Evolutionary conservation across 148 eudicot species (phyloP).

Genomic region (Oxyria digyna): DNA sequence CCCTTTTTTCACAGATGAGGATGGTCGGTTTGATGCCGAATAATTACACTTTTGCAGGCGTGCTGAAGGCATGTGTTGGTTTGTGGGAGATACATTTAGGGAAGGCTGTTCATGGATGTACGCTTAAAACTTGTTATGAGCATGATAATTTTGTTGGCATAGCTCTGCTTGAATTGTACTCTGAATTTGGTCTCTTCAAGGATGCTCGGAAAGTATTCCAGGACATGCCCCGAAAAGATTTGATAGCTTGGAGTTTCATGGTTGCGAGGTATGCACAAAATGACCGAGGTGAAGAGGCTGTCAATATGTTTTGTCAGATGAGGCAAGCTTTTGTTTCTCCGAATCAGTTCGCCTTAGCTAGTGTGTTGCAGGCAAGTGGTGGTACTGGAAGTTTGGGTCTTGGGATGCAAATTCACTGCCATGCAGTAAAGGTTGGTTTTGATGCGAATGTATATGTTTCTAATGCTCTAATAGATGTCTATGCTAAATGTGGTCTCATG

Average conservation of each 20-base stretch:
- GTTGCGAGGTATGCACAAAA: constrained; percentile 72
- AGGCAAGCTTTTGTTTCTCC: constrained; percentile 46
- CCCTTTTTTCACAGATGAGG: constrained; percentile 44
- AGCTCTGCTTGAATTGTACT: constrained; percentile 65
- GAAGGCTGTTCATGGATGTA: constrained; percentile 46
- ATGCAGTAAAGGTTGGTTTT: constrained; percentile 54
- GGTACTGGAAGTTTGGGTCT: constrained; percentile 22
- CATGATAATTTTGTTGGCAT: constrained; percentile 50
- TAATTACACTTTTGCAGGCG: constrained; percentile 57
- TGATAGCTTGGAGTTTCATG: constrained; percentile 82
- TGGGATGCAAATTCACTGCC: constrained; percentile 57
- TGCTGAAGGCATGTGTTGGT: constrained; percentile 70
- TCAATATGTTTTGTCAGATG: constrained; percentile 52
- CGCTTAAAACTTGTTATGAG: constrained; percentile 51
- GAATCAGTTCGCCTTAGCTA: constrained; percentile 71
- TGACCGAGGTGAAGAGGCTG: constrained; percentile 42
- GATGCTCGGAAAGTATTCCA: constrained; percentile 57
- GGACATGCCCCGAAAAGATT: constrained; percentile 51
- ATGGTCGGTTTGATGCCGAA: constrained; percentile 54
- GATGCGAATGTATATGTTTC: constrained; percentile 43
- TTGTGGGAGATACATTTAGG: constrained; percentile 32
- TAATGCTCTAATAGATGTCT: constrained; percentile 79
- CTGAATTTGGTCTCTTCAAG: constrained; percentile 40
- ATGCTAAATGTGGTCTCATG: constrained; percentile 73
- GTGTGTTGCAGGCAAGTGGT: constrained; percentile 74